Evolutionary conservation across 139 green algal genomes (phyloP), one percentile per base, ranked within the genome.

Genomic region (Pleodorina starrii): DNA sequence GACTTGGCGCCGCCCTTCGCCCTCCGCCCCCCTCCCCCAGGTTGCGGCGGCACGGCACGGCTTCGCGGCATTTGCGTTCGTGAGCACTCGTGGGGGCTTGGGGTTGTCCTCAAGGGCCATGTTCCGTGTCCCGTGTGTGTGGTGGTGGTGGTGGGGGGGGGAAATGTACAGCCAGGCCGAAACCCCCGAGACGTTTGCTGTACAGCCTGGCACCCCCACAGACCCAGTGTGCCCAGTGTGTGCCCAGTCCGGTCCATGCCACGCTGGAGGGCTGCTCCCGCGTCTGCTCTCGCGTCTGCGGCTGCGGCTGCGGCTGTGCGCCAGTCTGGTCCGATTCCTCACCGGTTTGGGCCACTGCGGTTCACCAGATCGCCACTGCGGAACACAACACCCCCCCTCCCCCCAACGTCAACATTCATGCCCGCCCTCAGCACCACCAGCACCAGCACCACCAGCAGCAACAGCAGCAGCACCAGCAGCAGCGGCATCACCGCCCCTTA

Each of bases 51-150:
- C 81, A 0, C 43, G 60, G 5, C 81, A 87, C 51, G 81, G 81
- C 40, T 87, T 87, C 43, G 25, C 60, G 14, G 81, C 81, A 29
- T 87, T 87, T 29, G 63, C 3, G 35, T 87, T 77, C 42, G 81
- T 87, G 36, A 87, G 81, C 66, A 66, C 29, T 2, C 21, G 29
- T 66, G 21, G 25, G 3, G 7, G 54, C 21, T 66, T 66, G 25
- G 21, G 54, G 54, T 32, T 5, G 2, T 66, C 54, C n/a, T n/a
- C n/a, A n/a, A n/a, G n/a, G n/a, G n/a, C n/a, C n/a, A n/a, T n/a
- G n/a, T n/a, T n/a, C n/a, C n/a, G n/a, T n/a, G n/a, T n/a, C n/a
- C n/a, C n/a, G n/a, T n/a, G n/a, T n/a, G 54, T 66, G 54, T 60
- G 50, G 50, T 25, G 50, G 50, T 14, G 50, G 50, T 14, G 17